Evolutionary conservation across 2,329 filamentous ascomycete genomes (phyloP).

Genomic region (Diaporthe velutina): DNA sequence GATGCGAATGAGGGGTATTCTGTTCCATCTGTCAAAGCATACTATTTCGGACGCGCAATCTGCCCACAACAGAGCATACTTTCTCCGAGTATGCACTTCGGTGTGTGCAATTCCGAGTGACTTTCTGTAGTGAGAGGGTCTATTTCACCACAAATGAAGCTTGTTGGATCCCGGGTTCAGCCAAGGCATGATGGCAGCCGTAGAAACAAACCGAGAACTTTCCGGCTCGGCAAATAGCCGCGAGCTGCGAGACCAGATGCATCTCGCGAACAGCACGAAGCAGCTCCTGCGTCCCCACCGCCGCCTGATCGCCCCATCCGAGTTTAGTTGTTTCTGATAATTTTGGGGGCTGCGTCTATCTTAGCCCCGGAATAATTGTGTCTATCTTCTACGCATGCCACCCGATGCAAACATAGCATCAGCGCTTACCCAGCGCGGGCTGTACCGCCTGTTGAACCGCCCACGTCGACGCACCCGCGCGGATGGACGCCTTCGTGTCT

Average conservation of each 20-base stretch:
- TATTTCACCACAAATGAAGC: background rate
- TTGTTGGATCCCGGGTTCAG: background rate
- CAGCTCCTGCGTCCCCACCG: background rate
- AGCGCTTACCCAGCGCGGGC: background rate
- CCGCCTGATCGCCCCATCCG: background rate
- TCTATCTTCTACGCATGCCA: conserved; percentile 2
- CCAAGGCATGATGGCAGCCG: background rate
- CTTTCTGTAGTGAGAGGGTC: background rate
- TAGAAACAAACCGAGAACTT: conserved; percentile 4
- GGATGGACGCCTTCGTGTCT: background rate
- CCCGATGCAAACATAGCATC: background rate
- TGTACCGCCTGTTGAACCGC: background rate
- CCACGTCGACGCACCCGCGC: background rate
- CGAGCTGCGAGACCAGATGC: background rate
- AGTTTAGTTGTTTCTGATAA: background rate
- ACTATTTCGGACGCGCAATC: background rate
- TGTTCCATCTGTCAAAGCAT: conserved; percentile 13
- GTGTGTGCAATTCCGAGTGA: background rate
- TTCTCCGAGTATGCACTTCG: background rate
- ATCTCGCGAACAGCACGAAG: background rate
- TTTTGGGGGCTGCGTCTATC: background rate
- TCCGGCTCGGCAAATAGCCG: conserved; percentile 8
- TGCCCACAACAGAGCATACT: background rate
- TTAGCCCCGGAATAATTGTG: no score
- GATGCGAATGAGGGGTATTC: conserved; percentile 16